Evolutionary conservation across 129 eudicot species (phyloP), one percentile per base, ranked within the genome.

Genomic region (Flaveria trinervia): DNA sequence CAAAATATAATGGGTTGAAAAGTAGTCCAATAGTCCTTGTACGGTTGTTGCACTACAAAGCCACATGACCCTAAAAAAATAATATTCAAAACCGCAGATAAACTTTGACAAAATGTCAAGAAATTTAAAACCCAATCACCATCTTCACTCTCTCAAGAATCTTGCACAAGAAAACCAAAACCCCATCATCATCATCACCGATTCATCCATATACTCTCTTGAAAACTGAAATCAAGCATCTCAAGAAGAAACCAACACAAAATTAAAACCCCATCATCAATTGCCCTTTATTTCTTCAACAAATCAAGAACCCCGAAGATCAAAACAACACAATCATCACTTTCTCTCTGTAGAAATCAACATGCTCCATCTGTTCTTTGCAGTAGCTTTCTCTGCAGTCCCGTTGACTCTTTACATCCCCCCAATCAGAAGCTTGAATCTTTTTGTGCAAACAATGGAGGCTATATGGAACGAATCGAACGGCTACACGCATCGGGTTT

Each of bases 351-450:
- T 10, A 45, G 49, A 45, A 61, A 11, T 50, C 43, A 69, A 80
- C 84, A 89, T 94, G 97, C 9, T 91, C 80, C 96, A 87, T 64
- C 64, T 89, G 83, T 89, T 93, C 84, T 91, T 93, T 43, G 87
- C 97, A 9, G 92, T 89, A 75, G 97, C 97, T 4, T 90, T 93
- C 60, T 91, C 98, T 23, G 96, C 98, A 18, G 97, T 86, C 74
- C 98, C 97, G 78, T 84, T 93, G 86, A 89, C 92, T 52, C 81
- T 93, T 43, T 93, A 93, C 54, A 77, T 93, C 3, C 98, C 98
- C 1, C 98, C 98, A 14, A 45, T 93, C 22, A 85, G 98, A 78
- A 87, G 86, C 87, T 83, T 93, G 70, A 93, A 85, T 80, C 83
- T 81, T 13, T 93, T 93, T 41, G 86, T 93, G 62, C 84, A 84